These are phyloP conservation scores for Fusarium verrucosum DNA, from an alignment of 2,329 filamentous ascomycete species.

Conservation along the genomic window DNA sequence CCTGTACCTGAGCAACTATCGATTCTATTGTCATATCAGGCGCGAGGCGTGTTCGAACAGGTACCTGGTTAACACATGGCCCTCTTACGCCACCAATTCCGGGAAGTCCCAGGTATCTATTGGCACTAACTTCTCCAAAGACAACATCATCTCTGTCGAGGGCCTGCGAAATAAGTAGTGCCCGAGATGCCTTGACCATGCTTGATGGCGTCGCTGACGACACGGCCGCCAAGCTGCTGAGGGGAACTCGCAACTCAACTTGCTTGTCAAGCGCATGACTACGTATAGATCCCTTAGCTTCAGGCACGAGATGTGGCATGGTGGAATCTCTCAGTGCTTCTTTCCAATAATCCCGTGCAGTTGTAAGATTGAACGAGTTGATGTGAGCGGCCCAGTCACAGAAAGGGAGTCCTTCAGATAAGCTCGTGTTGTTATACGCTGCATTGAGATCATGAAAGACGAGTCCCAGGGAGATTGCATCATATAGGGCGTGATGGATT, in stretches of 20 bases:
- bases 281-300: not conserved
- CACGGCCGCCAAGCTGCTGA: too few relatives aligned
- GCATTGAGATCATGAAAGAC: not conserved
- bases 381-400: not conserved
- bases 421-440: not conserved
- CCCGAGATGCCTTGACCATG: not conserved
- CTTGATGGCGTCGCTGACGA: not conserved
- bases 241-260: too few relatives aligned
- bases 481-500: not conserved
- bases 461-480: not conserved
- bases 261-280: not conserved
- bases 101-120: not conserved
- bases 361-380: not conserved
- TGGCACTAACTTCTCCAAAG: not conserved
- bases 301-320: not conserved
- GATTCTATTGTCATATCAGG: not conserved
- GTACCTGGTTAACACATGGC: not conserved
- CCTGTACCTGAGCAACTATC: not conserved
- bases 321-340: not conserved
- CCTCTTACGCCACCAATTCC: not conserved
- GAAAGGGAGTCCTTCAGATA: not conserved
- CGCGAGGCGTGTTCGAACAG: not conserved
- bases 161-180: not conserved
- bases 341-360: not conserved
- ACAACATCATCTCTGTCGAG: not conserved